Evolutionary conservation across 208 protist genomes (phyloP).

Genomic region (Acanthamoeba castellanii): DNA sequence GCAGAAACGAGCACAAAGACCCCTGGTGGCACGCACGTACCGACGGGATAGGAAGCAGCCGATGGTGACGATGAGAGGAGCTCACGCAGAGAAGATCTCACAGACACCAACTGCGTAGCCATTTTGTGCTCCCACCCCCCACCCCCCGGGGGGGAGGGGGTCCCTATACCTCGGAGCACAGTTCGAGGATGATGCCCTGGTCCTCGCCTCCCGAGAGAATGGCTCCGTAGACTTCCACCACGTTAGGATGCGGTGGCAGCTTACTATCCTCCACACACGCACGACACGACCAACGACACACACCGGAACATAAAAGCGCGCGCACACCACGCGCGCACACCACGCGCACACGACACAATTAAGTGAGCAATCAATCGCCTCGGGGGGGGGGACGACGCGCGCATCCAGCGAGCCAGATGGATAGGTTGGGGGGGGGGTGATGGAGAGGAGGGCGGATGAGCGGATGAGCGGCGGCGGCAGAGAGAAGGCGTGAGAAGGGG

Average conservation of each 20-base stretch:
- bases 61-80: not conserved
- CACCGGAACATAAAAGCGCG: too few relatives aligned
- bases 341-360: too few relatives aligned
- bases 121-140: too few relatives aligned
- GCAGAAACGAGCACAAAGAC: not conserved
- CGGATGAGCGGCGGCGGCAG: too few relatives aligned
- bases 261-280: not conserved
- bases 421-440: too few relatives aligned
- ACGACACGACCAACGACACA: not conserved
- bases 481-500: too few relatives aligned
- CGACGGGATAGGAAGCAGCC: not conserved
- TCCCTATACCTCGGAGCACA: conserved; percentile 27
- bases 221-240: conserved; percentile 1
- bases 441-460: too few relatives aligned
- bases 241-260: not conserved
- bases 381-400: too few relatives aligned
- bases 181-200: conserved; percentile 8
- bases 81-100: not conserved
- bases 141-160: too few relatives aligned
- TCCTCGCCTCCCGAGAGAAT: conserved; percentile 12
- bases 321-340: not conserved
- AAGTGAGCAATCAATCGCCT: too few relatives aligned
- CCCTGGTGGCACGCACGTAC: not conserved
- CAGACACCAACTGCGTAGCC: too few relatives aligned
- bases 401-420: too few relatives aligned